A percentile compares a stretch with the other conserved stretches of the same genome.
Evolutionary conservation across 192 early-diverging fungal species (phyloP).

Genomic region (Linnemannia exigua): DNA sequence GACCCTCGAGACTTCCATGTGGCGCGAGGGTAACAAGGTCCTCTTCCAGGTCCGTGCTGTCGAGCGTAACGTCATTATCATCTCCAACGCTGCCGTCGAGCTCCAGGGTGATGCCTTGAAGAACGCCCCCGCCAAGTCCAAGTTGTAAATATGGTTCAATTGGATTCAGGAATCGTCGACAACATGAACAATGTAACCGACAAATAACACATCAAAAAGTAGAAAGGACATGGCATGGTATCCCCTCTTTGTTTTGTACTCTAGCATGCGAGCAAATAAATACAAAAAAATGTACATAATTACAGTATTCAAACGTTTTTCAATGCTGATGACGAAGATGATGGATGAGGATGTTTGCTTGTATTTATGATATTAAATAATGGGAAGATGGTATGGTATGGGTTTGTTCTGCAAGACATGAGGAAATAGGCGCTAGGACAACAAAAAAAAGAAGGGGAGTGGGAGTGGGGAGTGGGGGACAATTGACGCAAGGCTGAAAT

Average conservation of each 20-base stretch:
- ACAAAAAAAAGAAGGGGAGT: neutral
- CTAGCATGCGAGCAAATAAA: constrained; percentile 27
- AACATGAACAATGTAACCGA: neutral
- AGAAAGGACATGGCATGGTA: constrained; percentile 1
- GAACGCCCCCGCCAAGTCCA: constrained; percentile 63
- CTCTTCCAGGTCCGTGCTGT: constrained; percentile 96
- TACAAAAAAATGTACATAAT: constrained; percentile 17
- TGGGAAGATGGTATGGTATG: too few species aligned
- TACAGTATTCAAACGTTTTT: neutral
- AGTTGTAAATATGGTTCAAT: constrained; percentile 62
- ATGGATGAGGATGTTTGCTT: neutral
- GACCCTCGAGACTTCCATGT: constrained; percentile 98
- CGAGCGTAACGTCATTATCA: constrained; percentile 91
- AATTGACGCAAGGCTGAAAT: neutral
- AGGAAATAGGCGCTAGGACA: neutral
- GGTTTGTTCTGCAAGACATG: neutral
- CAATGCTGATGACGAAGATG: too few species aligned
- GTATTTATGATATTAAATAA: neutral
- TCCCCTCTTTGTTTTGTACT: constrained; percentile 37
- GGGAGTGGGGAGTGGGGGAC: too few species aligned
- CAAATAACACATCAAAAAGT: neutral
- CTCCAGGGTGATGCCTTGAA: constrained; percentile 66
- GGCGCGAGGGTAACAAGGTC: constrained; percentile 91
- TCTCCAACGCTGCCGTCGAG: constrained; percentile 94
- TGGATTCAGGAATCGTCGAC: neutral